Evolutionary conservation across 2,329 filamentous ascomycete species (phyloP), one percentile per base, ranked within the genome.

Genomic region (Cladophialophora bantiana): DNA sequence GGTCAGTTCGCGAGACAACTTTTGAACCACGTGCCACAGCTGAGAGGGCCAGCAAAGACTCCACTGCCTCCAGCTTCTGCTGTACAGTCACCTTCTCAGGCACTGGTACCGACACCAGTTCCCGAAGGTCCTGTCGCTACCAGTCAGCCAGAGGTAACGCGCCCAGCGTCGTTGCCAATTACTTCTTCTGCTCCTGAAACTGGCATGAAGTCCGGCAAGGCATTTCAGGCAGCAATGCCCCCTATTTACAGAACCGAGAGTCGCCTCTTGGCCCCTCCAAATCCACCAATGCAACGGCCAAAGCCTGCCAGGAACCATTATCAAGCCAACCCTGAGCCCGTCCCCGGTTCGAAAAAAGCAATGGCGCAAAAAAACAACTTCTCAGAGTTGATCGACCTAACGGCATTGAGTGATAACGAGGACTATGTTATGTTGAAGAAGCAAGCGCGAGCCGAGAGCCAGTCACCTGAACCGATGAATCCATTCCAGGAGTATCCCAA

Each of bases 341-440:
- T 68, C 2, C 71, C 74, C n/a, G 74, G 74, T 7, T 74, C 83
- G 68, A 87, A 87, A 70, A 83, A 83, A 72, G 83, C 85, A 71
- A 81, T 81, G 61, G 84, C 85, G n/a, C 78, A 83, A 32, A 88
- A 87, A 72, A 80, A 84, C 26, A 82, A 78, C 7, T 83, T 87
- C 68, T 80, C 77, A 32, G 85, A 87, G 34, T 75, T 88, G 50
- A 78, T 87, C 5, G 85, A 87, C 72, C 73, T 87, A 60, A 83
- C 83, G 3, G 73, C 75, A 36, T 73, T 83, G 18, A 81, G 81
- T 15, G 82, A 83, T 45, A 83, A 86, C 26, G 80, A 82, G 0
- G 72, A 80, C 71, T 68, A 74, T 48, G 73, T 76, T 60, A 67
- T 75, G 6, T 80, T 77, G 12, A 59, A 59, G 36, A 75, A 74